phyloP scores from a whole-genome alignment of 2,329 filamentous ascomycete species.

The Talaromyces sp. region DNA sequence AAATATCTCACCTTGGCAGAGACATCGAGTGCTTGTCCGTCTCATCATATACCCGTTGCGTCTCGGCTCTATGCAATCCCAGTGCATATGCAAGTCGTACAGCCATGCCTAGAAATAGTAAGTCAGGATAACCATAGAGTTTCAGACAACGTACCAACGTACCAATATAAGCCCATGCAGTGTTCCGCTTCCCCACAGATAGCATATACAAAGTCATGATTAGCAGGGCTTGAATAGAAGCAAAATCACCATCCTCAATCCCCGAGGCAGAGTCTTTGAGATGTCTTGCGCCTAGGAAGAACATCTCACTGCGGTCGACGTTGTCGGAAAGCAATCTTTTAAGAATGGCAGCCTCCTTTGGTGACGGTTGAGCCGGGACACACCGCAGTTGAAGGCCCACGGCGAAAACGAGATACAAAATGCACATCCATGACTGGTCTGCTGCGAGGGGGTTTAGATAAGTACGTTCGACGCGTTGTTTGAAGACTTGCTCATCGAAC shows the following conservation, averaged over 20 bases:
- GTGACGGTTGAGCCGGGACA: slow-evolving; percentile 10
- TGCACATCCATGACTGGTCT: slow-evolving; percentile 55
- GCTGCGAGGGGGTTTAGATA: slow-evolving; percentile 56
- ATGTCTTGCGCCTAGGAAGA: slow-evolving; percentile 60
- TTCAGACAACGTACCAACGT: slow-evolving; percentile 18
- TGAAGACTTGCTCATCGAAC: slow-evolving; percentile 55
- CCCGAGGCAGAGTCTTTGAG: slow-evolving; percentile 51
- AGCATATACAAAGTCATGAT: slow-evolving; percentile 66
- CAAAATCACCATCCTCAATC: slow-evolving; percentile 63
- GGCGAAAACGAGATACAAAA: slow-evolving; percentile 62
- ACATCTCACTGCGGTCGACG: slow-evolving; percentile 59
- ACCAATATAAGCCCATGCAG: slow-evolving; percentile 63
- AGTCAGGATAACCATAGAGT: not conserved
- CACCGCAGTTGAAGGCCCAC: slow-evolving; percentile 57
- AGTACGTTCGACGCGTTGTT: slow-evolving; percentile 52
- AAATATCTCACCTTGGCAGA: slow-evolving; percentile 31
- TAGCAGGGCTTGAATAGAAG: slow-evolving; percentile 63
- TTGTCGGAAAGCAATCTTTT: slow-evolving; percentile 51
- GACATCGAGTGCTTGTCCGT: slow-evolving; percentile 21
- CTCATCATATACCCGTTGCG: slow-evolving; percentile 40
- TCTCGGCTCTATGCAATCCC: slow-evolving; percentile 61
- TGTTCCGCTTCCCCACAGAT: slow-evolving; percentile 60
- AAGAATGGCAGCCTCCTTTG: slow-evolving; percentile 51
- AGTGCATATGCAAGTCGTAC: slow-evolving; percentile 62
- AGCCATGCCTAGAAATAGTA: slow-evolving; percentile 55